Conservation (phyloP, 306 rosid species). For the Oxytropis ochrocephala region DNA sequence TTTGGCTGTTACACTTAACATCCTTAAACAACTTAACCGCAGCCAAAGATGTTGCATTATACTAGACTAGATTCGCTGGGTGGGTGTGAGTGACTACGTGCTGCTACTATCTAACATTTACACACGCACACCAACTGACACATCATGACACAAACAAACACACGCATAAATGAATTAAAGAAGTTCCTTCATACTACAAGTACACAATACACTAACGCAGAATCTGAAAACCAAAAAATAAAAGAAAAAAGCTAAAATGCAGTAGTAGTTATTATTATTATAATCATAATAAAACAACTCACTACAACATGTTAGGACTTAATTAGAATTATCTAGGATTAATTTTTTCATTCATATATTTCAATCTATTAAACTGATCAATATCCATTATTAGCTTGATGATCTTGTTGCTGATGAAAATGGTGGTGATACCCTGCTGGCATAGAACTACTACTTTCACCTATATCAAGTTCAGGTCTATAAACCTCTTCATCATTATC, state of each 20-base stretch:
- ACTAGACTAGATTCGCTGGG: background rate
- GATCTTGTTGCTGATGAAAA: conserved; percentile 44
- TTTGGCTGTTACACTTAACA: background rate
- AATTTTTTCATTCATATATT: background rate
- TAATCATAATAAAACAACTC: background rate
- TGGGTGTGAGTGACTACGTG: conserved; percentile 2
- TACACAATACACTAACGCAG: background rate
- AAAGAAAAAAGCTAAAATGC: background rate
- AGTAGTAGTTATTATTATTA: background rate
- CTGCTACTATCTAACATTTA: background rate
- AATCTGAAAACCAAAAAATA: background rate
- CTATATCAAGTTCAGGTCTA: conserved; percentile 50
- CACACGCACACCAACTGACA: background rate
- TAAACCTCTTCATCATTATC: conserved; percentile 26
- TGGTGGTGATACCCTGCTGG: conserved; percentile 30
- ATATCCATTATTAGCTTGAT: conserved; percentile 31
- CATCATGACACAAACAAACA: conserved; percentile 4
- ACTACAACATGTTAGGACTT: conserved; percentile 21
- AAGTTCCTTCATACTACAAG: background rate
- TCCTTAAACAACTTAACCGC: background rate
- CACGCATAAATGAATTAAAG: conserved; percentile 25
- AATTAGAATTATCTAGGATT: background rate
- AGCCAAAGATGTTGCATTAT: background rate
- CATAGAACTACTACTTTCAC: conserved; percentile 60
- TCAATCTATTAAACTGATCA: conserved; percentile 15